Base-by-base conservation (phyloP, 1,284 basidiomycete genomes). In the Microbotryomycetes sp. region DNA sequence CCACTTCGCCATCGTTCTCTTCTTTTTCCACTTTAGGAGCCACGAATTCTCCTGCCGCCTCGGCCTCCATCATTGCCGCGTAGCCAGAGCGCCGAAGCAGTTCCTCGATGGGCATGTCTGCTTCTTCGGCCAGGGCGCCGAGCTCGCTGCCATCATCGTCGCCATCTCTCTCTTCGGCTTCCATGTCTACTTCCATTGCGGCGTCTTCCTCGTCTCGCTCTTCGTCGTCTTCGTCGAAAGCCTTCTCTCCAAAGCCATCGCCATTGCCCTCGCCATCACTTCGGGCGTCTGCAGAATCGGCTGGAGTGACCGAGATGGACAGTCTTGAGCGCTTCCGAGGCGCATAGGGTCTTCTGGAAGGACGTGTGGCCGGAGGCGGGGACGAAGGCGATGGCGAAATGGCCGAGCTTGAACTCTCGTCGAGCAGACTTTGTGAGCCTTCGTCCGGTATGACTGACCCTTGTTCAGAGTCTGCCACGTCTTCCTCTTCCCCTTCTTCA, bases 121-220 rank as follows among this genome's bases (percentile, higher is more conserved):
- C 66, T 27, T 70, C 68, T 5, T 62, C 64, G 6, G 68, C 60
- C 7, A 72, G 54, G 18, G 60, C 62, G 13, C 66, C 70, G 15
- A 71, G 53, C 57, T 71, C 69, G 21, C 71, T 70, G 18, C 72
- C 60, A 57, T 58, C 67, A 4, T 71, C 71, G 13, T 72, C 57
- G 55, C 26, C 64, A 5, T 70, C 70, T 18, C 63, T 68, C 6
- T 63, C 70, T 3, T 67, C 70, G 23, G 59, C 58, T 26, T 65
- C 63, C 60, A 67, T 65, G 26, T 65, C 64, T 0, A 58, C 65
- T n/a, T 51, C 58, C 21, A 53, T 57, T 16, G 28, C 45, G 16
- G 58, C 55, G 28, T 67, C 65, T 51, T 61, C 62, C 47, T 64
- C 56, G 2, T 56, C 62, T 6, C 65, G 62, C 23, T 54, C 46